Base-by-base conservation (phyloP, 306 rosid genomes). In the Echinosophora koreensis region DNA sequence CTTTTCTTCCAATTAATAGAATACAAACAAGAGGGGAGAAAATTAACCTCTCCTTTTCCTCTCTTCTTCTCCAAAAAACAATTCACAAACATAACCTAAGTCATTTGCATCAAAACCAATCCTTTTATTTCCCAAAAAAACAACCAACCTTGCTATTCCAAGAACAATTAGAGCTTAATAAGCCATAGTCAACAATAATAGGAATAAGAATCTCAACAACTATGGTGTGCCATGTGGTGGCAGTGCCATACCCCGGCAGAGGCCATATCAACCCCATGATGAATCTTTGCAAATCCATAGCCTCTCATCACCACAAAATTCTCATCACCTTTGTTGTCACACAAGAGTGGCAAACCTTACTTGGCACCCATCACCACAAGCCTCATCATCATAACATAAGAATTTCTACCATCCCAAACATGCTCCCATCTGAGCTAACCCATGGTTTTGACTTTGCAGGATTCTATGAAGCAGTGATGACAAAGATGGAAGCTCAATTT, bases 281-380 rank as follows among this genome's bases (percentile, higher is more conserved):
- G 79, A 81, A 81, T 81, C 80, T 77, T 38, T 77, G 88, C 76
- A 78, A 78, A 8, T 61, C 54, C 34, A 76, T 85, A 35, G 22
- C 58, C 27, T 41, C 71, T 68, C 34, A 79, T 1, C 34, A 15
- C 5, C 61, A 32, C 16, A 56, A 80, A 4, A 69, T 82, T 54
- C 76, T 80, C 57, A 66, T 89, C 70, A 87, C 86, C 76, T 84
- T 86, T 49, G 85, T 89, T 32, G 82, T 89, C 72, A 89, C 93
- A 13, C 83, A 44, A 44, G 90, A 89, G 70, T 87, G 90, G 90
- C 71, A 64, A 46, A 69, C 76, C 30, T 65, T 66, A 47, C 73
- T 88, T 47, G 73, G 74, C 30, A 55, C 85, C 32, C 81, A 84
- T 32, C 71, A 78, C 5, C 73, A 58, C 0, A 32, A 3, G 58